These are phyloP conservation scores for Penicillium ucsense DNA, from an alignment of 495 filamentous ascomycete species.

Conservation along the genomic window DNA sequence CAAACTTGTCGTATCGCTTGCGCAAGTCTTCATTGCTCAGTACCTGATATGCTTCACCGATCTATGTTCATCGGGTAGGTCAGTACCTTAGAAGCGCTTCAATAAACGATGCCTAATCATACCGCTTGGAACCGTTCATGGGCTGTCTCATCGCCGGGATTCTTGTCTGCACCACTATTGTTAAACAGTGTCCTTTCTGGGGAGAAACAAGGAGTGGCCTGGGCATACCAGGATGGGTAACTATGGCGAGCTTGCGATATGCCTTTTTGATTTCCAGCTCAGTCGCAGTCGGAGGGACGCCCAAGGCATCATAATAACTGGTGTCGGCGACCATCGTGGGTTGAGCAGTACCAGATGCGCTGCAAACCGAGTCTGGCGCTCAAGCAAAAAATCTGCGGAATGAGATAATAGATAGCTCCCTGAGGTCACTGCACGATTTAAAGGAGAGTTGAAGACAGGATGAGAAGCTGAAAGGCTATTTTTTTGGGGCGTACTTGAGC, in stretches of 20 bases:
- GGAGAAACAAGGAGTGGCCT: not conserved
- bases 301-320: constrained; percentile 81
- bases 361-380: not conserved
- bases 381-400: no score
- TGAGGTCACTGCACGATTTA: no score
- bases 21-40: constrained; percentile 79
- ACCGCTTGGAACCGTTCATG: constrained; percentile 85
- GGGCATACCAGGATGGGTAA: constrained; percentile 53
- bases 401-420: no score
- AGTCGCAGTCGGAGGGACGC: constrained; percentile 77
- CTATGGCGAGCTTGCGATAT: constrained; percentile 92
- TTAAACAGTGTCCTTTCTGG: not conserved
- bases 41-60: constrained; percentile 97
- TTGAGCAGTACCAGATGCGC: constrained; percentile 1
- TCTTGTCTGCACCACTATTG: constrained; percentile 62
- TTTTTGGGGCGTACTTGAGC: no score
- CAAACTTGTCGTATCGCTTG: constrained; percentile 89
- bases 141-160: constrained; percentile 91
- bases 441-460: no score
- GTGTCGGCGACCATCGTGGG: constrained; percentile 72
- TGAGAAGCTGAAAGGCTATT: no score
- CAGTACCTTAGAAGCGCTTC: constrained; percentile 2
- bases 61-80: constrained; percentile 32
- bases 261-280: constrained; percentile 99
- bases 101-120: constrained; percentile 12